These are phyloP conservation scores for Martiniozyma asiatica DNA, from an alignment of 1,139 yeast species.

Conservation along the genomic window DNA sequence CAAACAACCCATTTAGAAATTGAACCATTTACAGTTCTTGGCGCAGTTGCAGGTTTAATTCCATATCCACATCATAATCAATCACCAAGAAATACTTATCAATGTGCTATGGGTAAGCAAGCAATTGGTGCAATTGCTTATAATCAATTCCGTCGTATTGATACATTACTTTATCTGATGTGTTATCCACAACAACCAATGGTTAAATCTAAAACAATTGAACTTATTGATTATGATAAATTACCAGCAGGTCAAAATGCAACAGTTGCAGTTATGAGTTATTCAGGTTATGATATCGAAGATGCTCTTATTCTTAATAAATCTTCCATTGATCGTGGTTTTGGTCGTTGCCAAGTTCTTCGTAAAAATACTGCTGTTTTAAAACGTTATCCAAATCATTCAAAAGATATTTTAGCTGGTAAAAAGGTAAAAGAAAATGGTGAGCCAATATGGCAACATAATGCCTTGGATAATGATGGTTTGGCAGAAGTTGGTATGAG, in stretches of 20 bases:
- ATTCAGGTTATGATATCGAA: constrained; percentile 98
- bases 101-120: constrained; percentile 99
- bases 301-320: constrained; percentile 95
- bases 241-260: constrained; percentile 99
- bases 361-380: constrained; percentile 82
- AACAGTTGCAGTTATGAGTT: constrained; percentile 97
- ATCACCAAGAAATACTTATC: constrained; percentile 97
- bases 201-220: constrained; percentile 97
- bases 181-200: constrained; percentile 98
- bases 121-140: constrained; percentile 99
- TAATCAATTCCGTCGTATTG: constrained; percentile 91
- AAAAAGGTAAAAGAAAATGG: constrained; percentile 77
- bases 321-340: constrained; percentile 89
- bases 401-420: constrained; percentile 84
- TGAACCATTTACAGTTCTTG: constrained; percentile 91
- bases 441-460: constrained; percentile 76
- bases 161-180: constrained; percentile 85
- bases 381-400: constrained; percentile 87
- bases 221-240: constrained; percentile 87
- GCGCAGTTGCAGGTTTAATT: constrained; percentile 97
- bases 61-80: constrained; percentile 99
- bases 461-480: constrained; percentile 86
- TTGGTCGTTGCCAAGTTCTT: constrained; percentile 96
- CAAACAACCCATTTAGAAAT: constrained; percentile 84
- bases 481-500: constrained; percentile 91